A percentile compares a stretch with the other conserved stretches of the same genome.
Conservation (phyloP, 2,329 filamentous ascomycete species). For the Trichoderma sp. region DNA sequence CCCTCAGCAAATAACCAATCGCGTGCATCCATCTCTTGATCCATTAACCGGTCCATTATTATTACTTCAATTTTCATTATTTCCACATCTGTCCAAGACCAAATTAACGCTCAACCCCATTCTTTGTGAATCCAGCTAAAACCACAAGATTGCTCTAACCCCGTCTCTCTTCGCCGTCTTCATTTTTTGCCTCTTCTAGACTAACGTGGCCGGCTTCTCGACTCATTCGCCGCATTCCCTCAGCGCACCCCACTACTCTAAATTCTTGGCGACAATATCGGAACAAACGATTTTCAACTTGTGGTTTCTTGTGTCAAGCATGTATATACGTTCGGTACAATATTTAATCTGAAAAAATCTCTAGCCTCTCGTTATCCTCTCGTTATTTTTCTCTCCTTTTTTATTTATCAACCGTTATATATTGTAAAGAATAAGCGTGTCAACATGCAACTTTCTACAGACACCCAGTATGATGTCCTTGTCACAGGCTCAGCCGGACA, state of each 20-base stretch:
- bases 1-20: neutral
- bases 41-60: neutral
- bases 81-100: neutral
- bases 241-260: neutral
- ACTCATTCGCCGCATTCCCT: conserved; percentile 12
- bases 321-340: neutral
- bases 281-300: neutral
- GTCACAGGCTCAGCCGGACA: conserved; percentile 51
- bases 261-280: neutral
- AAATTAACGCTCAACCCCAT: neutral
- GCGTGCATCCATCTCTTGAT: neutral
- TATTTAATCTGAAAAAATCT: neutral
- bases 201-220: neutral
- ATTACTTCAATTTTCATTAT: neutral
- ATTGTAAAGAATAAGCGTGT: neutral
- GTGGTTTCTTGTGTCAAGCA: neutral
- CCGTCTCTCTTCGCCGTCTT: neutral
- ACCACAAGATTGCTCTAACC: neutral
- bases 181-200: neutral
- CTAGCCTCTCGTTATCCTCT: neutral
- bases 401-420: neutral
- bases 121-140: neutral
- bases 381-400: neutral
- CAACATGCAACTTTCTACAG: neutral
- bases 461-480: conserved; percentile 37